A percentile compares a stretch with the other conserved stretches of the same genome.
phyloP scores from a whole-genome alignment of 371 early-diverging fungal species.

The Lichtheimia ramosa region DNA sequence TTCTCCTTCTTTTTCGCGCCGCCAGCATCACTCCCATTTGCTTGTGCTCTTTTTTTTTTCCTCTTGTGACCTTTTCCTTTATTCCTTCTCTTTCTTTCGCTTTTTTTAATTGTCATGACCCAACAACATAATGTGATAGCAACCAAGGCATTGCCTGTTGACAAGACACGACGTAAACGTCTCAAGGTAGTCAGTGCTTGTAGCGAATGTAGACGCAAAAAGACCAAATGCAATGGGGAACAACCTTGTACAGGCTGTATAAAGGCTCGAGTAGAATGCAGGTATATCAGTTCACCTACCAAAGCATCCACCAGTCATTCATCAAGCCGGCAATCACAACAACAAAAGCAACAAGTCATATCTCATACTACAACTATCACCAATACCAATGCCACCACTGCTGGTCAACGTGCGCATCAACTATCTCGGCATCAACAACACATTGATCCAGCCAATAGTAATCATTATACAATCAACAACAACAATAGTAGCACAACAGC shows the following conservation, averaged over 20 bases:
- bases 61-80: neutral
- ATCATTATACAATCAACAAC: neutral
- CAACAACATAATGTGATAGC: neutral
- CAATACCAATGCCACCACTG: neutral
- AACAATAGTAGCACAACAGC: constrained; percentile 2
- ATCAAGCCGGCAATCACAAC: neutral
- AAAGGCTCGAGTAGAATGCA: constrained; percentile 37
- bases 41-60: neutral
- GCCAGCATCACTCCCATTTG: neutral
- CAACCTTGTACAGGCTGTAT: constrained; percentile 33
- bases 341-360: no score
- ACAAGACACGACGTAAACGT: constrained; percentile 39
- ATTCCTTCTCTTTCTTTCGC: neutral
- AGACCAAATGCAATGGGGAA: constrained; percentile 55
- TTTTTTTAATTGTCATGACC: neutral
- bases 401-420: no score
- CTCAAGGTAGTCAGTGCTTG: constrained; percentile 45
- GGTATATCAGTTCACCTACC: constrained; percentile 19
- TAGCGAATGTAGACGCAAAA: constrained; percentile 59
- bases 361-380: neutral
- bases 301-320: neutral
- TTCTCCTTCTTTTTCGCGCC: no score
- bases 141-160: constrained; percentile 13
- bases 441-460: neutral
- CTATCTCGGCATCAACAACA: neutral